Evolutionary conservation across 495 filamentous ascomycete species (phyloP).

Genomic region (Acidiella bohemica): DNA sequence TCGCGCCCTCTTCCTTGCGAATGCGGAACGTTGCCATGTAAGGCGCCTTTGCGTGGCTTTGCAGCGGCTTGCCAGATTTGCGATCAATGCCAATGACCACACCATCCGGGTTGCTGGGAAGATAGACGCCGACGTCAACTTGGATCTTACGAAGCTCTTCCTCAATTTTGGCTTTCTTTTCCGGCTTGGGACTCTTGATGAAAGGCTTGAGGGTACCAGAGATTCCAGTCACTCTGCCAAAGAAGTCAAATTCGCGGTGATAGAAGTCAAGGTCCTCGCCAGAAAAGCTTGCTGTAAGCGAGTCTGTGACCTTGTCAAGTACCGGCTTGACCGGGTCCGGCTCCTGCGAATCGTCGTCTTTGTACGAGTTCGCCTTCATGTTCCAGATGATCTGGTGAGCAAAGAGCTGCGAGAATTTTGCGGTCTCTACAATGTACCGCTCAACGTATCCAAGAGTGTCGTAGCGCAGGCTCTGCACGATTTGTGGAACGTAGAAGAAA

Average conservation of each 20-base stretch:
- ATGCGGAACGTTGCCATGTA: conserved; percentile 99
- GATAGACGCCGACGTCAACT: conserved; percentile 90
- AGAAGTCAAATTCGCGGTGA: conserved; percentile 91
- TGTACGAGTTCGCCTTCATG: conserved; percentile 97
- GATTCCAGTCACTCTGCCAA: conserved; percentile 88
- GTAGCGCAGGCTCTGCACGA: conserved; percentile 92
- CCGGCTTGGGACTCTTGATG: conserved; percentile 82
- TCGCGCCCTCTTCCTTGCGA: conserved; percentile 53
- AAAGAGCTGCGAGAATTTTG: conserved; percentile 88
- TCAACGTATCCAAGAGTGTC: conserved; percentile 92
- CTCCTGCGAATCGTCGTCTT: conserved; percentile 69
- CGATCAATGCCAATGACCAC: conserved; percentile 95
- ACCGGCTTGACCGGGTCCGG: conserved; percentile 88
- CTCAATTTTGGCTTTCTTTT: conserved; percentile 98
- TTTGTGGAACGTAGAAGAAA: conserved; percentile 97
- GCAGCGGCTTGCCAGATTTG: conserved; percentile 90
- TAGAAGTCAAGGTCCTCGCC: conserved; percentile 70
- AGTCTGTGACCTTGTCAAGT: conserved; percentile 76
- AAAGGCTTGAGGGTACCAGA: conserved; percentile 90
- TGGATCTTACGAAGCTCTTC: conserved; percentile 95
- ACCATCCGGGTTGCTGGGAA: conserved; percentile 93
- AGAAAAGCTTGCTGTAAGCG: conserved; percentile 71
- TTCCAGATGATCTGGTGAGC: conserved; percentile 99
- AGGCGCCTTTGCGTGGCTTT: conserved; percentile 94
- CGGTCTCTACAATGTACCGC: conserved; percentile 90